These are phyloP conservation scores for Fusarium ramigenum DNA, from an alignment of 2,329 filamentous ascomycete genomes.

Conservation along the genomic window DNA sequence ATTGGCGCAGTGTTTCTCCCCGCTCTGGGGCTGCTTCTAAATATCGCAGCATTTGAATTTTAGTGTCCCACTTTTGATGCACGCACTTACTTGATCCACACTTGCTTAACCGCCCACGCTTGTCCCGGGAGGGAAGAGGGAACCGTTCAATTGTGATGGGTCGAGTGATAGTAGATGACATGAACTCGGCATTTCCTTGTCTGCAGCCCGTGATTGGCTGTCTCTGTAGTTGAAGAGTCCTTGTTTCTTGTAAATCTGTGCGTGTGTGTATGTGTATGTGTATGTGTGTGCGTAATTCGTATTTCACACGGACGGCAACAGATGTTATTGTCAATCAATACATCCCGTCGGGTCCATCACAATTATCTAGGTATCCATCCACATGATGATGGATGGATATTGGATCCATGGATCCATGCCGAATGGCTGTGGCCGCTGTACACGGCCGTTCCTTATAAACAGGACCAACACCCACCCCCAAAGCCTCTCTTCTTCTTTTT, in stretches of 20 bases:
- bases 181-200: slow-evolving; percentile 37
- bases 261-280: not conserved
- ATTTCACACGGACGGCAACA: slow-evolving; percentile 29
- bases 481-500: slow-evolving; percentile 42
- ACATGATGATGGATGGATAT: not conserved
- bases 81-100: slow-evolving; percentile 36
- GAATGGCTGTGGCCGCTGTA: slow-evolving; percentile 21
- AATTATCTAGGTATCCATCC: not conserved
- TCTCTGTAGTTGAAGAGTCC: slow-evolving; percentile 1
- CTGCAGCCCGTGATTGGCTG: slow-evolving; percentile 29
- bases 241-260: slow-evolving; percentile 11
- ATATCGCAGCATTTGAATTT: slow-evolving; percentile 17
- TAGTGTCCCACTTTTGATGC: slow-evolving; percentile 13
- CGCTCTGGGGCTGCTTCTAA: slow-evolving; percentile 26
- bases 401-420: not conserved
- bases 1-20: slow-evolving; percentile 31
- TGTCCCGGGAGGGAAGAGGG: slow-evolving; percentile 8
- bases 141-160: slow-evolving; percentile 33
- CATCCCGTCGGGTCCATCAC: not conserved
- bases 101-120: slow-evolving; percentile 41
- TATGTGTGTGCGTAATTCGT: not conserved
- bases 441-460: slow-evolving; percentile 42
- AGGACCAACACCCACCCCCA: slow-evolving; percentile 48
- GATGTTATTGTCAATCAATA: not conserved
- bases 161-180: slow-evolving; percentile 28